Percentiles rank a stretch among this genome's conserved stretches.
These are phyloP conservation scores for Aureobasidium melanogenum DNA, from an alignment of 2,329 filamentous ascomycete genomes.

Conservation along the genomic window DNA sequence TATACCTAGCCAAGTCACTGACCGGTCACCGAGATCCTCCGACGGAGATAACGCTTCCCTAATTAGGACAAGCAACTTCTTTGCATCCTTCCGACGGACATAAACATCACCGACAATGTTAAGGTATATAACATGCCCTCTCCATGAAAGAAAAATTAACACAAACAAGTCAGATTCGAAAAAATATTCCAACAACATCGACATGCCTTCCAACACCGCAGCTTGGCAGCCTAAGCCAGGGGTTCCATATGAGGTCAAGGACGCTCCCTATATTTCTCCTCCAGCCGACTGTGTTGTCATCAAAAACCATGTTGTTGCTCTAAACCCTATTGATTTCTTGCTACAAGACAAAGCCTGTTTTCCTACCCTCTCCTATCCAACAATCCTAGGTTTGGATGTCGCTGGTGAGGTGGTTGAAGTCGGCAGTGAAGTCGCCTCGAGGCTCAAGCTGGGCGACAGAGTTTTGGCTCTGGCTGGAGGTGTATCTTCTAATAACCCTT, in stretches of 20 bases:
- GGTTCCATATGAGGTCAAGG: slow-evolving; percentile 16
- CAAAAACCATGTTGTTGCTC: slow-evolving; percentile 27
- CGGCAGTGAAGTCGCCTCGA: slow-evolving; percentile 10
- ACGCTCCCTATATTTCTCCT: slow-evolving; percentile 17
- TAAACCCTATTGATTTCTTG: slow-evolving; percentile 32
- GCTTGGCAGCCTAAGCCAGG: slow-evolving; percentile 18
- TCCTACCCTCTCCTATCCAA: slow-evolving; percentile 17
- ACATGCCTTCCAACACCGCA: slow-evolving; percentile 16
- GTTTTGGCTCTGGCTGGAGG: slow-evolving; percentile 19
- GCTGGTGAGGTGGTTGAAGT: slow-evolving; percentile 27
- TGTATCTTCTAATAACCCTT: not conserved
- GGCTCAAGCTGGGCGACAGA: slow-evolving; percentile 29
- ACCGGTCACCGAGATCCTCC: not conserved
- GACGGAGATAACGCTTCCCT: not conserved
- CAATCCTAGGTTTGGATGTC: slow-evolving; percentile 22
- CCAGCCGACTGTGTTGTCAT: slow-evolving; percentile 26
- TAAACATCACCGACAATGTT: not conserved
- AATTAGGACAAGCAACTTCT: not conserved
- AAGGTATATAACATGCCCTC: not conserved
- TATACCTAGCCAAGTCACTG: too few species aligned
- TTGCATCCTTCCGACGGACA: not conserved
- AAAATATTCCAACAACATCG: not conserved
- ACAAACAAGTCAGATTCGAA: not conserved
- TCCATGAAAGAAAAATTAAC: not conserved
- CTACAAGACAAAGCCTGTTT: slow-evolving; percentile 23